phyloP scores from a whole-genome alignment of 257 asterid species.

The Salvia hispanica region DNA sequence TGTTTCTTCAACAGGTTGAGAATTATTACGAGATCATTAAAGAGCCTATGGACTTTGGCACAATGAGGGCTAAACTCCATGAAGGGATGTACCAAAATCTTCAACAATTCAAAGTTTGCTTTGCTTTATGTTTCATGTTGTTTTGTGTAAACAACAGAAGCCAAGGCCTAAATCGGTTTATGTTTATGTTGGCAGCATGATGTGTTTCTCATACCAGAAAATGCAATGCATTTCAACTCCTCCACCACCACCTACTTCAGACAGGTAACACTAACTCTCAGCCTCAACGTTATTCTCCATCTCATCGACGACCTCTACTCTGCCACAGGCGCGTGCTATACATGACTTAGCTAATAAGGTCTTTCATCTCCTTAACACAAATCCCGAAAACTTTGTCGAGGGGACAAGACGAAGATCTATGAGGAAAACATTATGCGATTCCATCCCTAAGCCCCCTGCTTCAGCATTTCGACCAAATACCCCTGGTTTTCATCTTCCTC shows the following conservation, averaged over 20 bases:
- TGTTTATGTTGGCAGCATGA: constrained; percentile 64
- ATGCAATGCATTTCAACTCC: constrained; percentile 91
- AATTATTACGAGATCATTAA: constrained; percentile 73
- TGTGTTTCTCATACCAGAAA: constrained; percentile 75
- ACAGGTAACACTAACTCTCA: constrained; percentile 48
- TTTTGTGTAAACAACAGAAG: not conserved
- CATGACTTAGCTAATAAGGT: constrained; percentile 80
- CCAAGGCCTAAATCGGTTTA: not conserved
- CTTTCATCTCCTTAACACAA: constrained; percentile 58
- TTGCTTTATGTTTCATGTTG: not conserved
- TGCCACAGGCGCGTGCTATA: constrained; percentile 71
- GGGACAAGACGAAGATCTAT: constrained; percentile 72
- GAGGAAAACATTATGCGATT: constrained; percentile 46
- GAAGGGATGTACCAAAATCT: constrained; percentile 80
- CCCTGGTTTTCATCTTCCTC: not conserved
- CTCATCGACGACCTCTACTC: not conserved
- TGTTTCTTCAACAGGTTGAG: constrained; percentile 55
- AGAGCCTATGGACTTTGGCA: constrained; percentile 93
- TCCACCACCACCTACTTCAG: constrained; percentile 65
- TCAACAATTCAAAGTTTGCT: constrained; percentile 73
- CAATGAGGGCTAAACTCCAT: constrained; percentile 95
- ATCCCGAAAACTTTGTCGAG: constrained; percentile 62
- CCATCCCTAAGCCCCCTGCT: constrained; percentile 18
- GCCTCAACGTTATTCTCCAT: too few relatives aligned
- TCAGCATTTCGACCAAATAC: constrained; percentile 37